Evolutionary conservation across 2,329 filamentous ascomycete genomes (phyloP).

Genomic region (Aspergillus pseudoviridinutans): DNA sequence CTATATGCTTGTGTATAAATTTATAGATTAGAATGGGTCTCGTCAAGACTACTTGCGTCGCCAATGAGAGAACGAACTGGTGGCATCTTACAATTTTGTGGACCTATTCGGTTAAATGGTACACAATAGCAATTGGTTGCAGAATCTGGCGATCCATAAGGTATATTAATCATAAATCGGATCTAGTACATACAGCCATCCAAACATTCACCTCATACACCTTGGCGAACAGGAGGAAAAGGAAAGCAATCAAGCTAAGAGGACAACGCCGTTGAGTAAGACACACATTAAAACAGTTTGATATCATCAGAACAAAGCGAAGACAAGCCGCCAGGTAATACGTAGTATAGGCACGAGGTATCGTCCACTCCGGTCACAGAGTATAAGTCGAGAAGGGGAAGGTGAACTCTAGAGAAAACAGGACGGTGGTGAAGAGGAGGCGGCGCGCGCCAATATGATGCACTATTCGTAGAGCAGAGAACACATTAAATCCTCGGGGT

Average conservation of each 20-base stretch:
- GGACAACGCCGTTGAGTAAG: background rate
- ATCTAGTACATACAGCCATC: background rate
- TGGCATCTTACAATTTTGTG: no score
- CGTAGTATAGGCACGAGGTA: background rate
- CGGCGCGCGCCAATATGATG: background rate
- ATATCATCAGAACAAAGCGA: slow-evolving; percentile 5
- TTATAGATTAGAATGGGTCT: background rate
- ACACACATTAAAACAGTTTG: slow-evolving; percentile 1
- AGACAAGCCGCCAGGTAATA: background rate
- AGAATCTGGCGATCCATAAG: background rate
- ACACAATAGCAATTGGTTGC: background rate
- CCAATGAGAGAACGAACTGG: no score
- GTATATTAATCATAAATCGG: background rate
- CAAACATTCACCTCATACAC: background rate
- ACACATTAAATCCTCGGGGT: background rate
- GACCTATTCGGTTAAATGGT: background rate
- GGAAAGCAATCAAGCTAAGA: background rate
- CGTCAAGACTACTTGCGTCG: background rate
- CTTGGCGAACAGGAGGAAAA: background rate
- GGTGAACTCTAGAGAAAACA: background rate
- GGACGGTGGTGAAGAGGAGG: background rate
- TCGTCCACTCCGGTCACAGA: background rate
- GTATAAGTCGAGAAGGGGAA: background rate
- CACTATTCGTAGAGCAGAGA: background rate
- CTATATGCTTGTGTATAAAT: background rate